A percentile compares a stretch with the other conserved stretches of the same genome.
Conservation (phyloP, 2,329 filamentous ascomycete species). For the Sphaerostilbella broomeana region DNA sequence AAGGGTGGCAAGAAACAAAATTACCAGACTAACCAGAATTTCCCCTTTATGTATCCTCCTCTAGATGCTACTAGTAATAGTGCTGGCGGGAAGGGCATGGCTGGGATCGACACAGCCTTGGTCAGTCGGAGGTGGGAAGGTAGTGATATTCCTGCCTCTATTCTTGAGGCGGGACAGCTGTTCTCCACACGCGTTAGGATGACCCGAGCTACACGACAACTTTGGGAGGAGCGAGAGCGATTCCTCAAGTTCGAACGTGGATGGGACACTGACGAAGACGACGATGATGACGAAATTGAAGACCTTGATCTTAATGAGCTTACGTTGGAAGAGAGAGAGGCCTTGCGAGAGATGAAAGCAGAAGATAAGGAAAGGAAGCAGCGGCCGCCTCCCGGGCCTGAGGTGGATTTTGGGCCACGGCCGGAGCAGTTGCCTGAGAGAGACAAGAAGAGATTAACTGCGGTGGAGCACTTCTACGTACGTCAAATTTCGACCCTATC, state of each 20-base stretch:
- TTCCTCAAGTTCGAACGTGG: slow-evolving; percentile 91
- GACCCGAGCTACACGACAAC: slow-evolving; percentile 81
- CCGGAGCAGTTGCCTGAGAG: slow-evolving; percentile 43
- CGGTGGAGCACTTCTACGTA: slow-evolving; percentile 81
- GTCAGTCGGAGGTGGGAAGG: slow-evolving; percentile 87
- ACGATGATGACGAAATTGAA: slow-evolving; percentile 40
- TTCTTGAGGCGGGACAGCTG: slow-evolving; percentile 86
- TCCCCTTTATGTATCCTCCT: slow-evolving; percentile 94
- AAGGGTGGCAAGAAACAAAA: slow-evolving; percentile 98
- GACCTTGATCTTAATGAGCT: slow-evolving; percentile 42
- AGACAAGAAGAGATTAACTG: slow-evolving; percentile 57
- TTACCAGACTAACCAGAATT: slow-evolving; percentile 98
- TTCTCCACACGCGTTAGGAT: slow-evolving; percentile 88
- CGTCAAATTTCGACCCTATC: slow-evolving; percentile 31
- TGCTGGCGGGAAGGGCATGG: slow-evolving; percentile 80
- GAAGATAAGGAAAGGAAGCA: slow-evolving; percentile 28
- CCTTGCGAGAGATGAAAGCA: slow-evolving; percentile 36
- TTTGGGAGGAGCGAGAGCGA: slow-evolving; percentile 89
- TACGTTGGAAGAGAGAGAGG: slow-evolving; percentile 33
- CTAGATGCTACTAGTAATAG: slow-evolving; percentile 83
- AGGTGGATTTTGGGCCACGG: slow-evolving; percentile 42
- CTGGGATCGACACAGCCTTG: slow-evolving; percentile 70
- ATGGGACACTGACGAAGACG: slow-evolving; percentile 55
- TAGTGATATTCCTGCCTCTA: slow-evolving; percentile 89
- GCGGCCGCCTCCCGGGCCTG: slow-evolving; percentile 18